Evolutionary conservation across 495 filamentous ascomycete genomes (phyloP), one percentile per base, ranked within the genome.

Genomic region (Bryoglossum gracile): DNA sequence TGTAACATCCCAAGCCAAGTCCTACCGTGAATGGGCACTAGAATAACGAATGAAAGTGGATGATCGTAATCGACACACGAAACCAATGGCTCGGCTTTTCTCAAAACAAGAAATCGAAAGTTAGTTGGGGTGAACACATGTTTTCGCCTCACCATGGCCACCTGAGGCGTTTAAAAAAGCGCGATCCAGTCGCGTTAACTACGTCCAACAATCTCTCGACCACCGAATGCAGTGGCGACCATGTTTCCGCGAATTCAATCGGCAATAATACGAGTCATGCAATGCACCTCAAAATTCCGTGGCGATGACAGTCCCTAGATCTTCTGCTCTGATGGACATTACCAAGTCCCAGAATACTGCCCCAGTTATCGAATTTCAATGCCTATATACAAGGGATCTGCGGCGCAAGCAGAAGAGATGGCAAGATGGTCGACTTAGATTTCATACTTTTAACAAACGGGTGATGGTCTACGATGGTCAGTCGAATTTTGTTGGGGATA

Each of bases 401-500:
- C 79, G 82, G 8, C 77, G 85, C 42, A 96, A 96, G 65, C 79
- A 84, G 43, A 96, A 96, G 65, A 70, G 85, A 38, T 96, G 89
- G 89, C 86, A 91, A 55, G 90, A 96, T 83, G 90, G 90, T 34
- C 79, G 81, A 37, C 74, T 95, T 24, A 80, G 83, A 43, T 94
- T 81, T 59, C 89, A 96, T 62, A 85, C 86, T 1, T 94, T 94
- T 73, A 96, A 96, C 67, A 87, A 83, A 55, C 81, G 89, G 3
- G 69, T 89, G 32, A 94, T 96, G 89, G 85, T 92, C 17, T 91
- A 91, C 57, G 89, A 96, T 61, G 79, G 81, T 13, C 68, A 72
- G 14, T 76, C 86, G 0, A 87, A 92, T 63, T 86, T 82, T 53
- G 72, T 95, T 22, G 90, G 89, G 8, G 90, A 96, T 58, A 78